These are phyloP conservation scores for Grigorovia transvaalensis DNA, from an alignment of 805 yeast genomes.

Conservation along the genomic window DNA sequence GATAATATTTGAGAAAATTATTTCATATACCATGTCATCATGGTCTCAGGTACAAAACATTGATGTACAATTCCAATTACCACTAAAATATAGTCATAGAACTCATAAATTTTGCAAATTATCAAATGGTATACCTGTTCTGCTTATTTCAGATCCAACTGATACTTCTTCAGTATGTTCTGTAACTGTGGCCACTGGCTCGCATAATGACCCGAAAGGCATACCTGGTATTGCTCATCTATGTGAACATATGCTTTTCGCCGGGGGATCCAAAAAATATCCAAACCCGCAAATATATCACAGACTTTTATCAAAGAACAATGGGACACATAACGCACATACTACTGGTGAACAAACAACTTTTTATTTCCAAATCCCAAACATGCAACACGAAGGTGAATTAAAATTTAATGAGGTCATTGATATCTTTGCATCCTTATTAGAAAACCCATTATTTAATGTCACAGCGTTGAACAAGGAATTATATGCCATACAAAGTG, in stretches of 20 bases:
- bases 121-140: slow-evolving; percentile 56
- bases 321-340: slow-evolving; percentile 56
- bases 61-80: slow-evolving; percentile 23
- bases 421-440: slow-evolving; percentile 40
- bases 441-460: slow-evolving; percentile 42
- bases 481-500: slow-evolving; percentile 53
- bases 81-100: slow-evolving; percentile 31
- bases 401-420: slow-evolving; percentile 38
- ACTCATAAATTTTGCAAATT: slow-evolving; percentile 40
- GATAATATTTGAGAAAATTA: not conserved
- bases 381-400: slow-evolving; percentile 22
- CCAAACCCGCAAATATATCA: slow-evolving; percentile 40
- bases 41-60: slow-evolving; percentile 9
- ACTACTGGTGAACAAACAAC: slow-evolving; percentile 61
- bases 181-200: slow-evolving; percentile 68
- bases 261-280: slow-evolving; percentile 44
- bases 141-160: slow-evolving; percentile 68
- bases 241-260: slow-evolving; percentile 63
- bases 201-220: slow-evolving; percentile 62
- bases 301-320: slow-evolving; percentile 33
- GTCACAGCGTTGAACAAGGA: slow-evolving; percentile 37
- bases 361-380: slow-evolving; percentile 54
- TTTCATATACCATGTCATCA: not conserved
- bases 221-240: slow-evolving; percentile 81
- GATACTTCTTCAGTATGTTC: slow-evolving; percentile 59